Base-by-base conservation (phyloP, 306 rosid species). In the Vigna reflexopilosa region DNA sequence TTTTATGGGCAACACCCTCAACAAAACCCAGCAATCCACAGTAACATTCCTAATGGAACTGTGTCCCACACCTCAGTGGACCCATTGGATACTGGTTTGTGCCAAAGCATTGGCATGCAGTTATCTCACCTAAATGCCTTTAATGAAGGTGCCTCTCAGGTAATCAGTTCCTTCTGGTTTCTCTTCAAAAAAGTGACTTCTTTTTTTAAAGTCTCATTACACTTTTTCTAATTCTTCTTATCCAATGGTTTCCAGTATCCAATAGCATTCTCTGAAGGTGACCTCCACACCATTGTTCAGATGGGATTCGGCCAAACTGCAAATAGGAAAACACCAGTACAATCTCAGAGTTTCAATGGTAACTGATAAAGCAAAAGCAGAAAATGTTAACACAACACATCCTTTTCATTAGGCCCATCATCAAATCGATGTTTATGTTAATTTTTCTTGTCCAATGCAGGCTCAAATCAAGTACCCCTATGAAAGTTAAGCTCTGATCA, bases 301-400 rank as follows among this genome's bases (percentile, higher is more conserved):
- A 95, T 92, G 98, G 97, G 98, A 3, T 83, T 89, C 73, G 87
- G 91, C 67, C 97, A 89, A 87, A 86, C 76, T 78, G 83, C 80
- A 16, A 81, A 77, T 62, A 67, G 85, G 42, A 89, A 89, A 79
- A 48, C 86, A 68, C 80, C 85, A 76, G 73, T 83, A 75, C 85
- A 80, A 68, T 61, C 89, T 45, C 90, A 76, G 55, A 85, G 69
- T 86, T 84, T 88, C 78, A 79, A 85, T 52, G 97, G 97, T 93
- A 85, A 79, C 15, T 90, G 83, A 80, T 22, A 74, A 15, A 50
- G 38, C 77, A 62, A 59, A n/a, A 32, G 22, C 22, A 22, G 26
- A 26, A 19, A 49, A 42, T 36, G 22, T 67, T 74, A 42, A 70
- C 28, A 45, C 4, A 67, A 44, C 3, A 74, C 11, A 66, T 70